phyloP scores from a whole-genome alignment of 1,284 basidiomycete genomes.

The Moesziomyces antarcticus region DNA sequence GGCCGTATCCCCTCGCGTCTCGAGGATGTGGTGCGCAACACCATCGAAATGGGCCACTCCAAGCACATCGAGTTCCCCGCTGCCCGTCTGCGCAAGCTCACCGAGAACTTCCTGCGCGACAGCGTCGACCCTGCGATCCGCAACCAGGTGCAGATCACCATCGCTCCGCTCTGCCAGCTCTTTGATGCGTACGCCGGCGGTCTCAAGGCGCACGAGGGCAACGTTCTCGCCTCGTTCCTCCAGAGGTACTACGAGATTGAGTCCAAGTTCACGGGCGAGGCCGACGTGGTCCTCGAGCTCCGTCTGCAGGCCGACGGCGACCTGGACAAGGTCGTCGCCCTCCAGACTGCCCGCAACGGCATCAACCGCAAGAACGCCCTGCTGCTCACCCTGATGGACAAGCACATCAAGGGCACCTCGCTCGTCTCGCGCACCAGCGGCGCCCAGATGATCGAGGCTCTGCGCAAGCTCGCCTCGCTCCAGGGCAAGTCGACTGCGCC shows the following conservation, averaged over 20 bases:
- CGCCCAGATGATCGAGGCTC: slow-evolving; percentile 55
- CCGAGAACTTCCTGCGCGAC: slow-evolving; percentile 87
- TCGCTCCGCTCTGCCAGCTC: slow-evolving; percentile 79
- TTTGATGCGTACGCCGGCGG: slow-evolving; percentile 85
- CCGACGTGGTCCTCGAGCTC: slow-evolving; percentile 88
- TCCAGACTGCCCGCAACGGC: slow-evolving; percentile 95
- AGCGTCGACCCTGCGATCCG: slow-evolving; percentile 72
- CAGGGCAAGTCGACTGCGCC: slow-evolving; percentile 71
- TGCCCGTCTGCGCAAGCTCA: slow-evolving; percentile 79
- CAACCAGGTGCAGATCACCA: slow-evolving; percentile 71
- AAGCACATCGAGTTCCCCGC: slow-evolving; percentile 86
- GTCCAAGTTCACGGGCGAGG: slow-evolving; percentile 88
- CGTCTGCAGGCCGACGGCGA: slow-evolving; percentile 92
- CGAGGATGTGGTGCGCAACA: slow-evolving; percentile 84
- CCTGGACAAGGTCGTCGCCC: slow-evolving; percentile 85
- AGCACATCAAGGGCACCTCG: slow-evolving; percentile 65
- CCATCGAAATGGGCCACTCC: slow-evolving; percentile 79
- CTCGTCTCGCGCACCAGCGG: slow-evolving; percentile 52
- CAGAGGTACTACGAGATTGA: slow-evolving; percentile 84
- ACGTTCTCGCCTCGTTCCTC: slow-evolving; percentile 78
- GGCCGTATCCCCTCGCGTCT: slow-evolving; percentile 83
- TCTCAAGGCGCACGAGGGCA: slow-evolving; percentile 86
- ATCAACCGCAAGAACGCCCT: slow-evolving; percentile 92
- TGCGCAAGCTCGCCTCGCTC: slow-evolving; percentile 76
- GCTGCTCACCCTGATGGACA: slow-evolving; percentile 84